A percentile compares a stretch with the other conserved stretches of the same genome.
These are phyloP conservation scores for Monsonia emarginata DNA, from an alignment of 441 rosid genomes.

Conservation along the genomic window DNA sequence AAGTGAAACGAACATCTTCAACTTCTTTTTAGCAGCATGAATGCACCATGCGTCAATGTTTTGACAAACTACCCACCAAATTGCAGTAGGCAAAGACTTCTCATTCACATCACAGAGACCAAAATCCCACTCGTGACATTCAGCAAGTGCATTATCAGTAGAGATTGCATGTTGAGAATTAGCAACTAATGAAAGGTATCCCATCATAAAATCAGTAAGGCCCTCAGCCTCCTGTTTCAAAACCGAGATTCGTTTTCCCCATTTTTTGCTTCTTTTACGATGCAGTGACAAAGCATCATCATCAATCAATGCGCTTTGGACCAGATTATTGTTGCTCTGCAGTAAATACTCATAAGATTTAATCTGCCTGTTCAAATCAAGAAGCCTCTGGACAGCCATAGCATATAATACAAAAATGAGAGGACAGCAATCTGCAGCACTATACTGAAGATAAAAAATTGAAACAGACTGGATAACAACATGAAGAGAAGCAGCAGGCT, in stretches of 20 bases:
- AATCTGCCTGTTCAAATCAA: slow-evolving; percentile 71
- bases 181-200: slow-evolving; percentile 32
- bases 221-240: slow-evolving; percentile 61
- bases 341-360: slow-evolving; percentile 52
- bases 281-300: slow-evolving; percentile 22
- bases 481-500: slow-evolving; percentile 59
- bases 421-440: slow-evolving; percentile 38
- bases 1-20: slow-evolving; percentile 58
- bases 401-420: slow-evolving; percentile 47
- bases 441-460: slow-evolving; percentile 32
- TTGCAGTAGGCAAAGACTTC: slow-evolving; percentile 52
- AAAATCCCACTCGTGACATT: slow-evolving; percentile 42
- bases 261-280: slow-evolving; percentile 33
- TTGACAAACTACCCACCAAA: slow-evolving; percentile 69
- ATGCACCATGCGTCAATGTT: slow-evolving; percentile 70
- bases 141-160: slow-evolving; percentile 19
- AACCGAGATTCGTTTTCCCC: slow-evolving; percentile 35
- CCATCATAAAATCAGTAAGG: slow-evolving; percentile 53
- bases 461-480: slow-evolving; percentile 46
- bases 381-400: slow-evolving; percentile 75
- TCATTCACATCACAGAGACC: slow-evolving; percentile 43
- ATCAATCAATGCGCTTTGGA: slow-evolving; percentile 34
- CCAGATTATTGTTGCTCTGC: slow-evolving; percentile 32
- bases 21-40: slow-evolving; percentile 48
- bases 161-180: slow-evolving; percentile 25